phyloP scores from a whole-genome alignment of 768 basidiomycete species.

The Hypsizygus marmoreus region DNA sequence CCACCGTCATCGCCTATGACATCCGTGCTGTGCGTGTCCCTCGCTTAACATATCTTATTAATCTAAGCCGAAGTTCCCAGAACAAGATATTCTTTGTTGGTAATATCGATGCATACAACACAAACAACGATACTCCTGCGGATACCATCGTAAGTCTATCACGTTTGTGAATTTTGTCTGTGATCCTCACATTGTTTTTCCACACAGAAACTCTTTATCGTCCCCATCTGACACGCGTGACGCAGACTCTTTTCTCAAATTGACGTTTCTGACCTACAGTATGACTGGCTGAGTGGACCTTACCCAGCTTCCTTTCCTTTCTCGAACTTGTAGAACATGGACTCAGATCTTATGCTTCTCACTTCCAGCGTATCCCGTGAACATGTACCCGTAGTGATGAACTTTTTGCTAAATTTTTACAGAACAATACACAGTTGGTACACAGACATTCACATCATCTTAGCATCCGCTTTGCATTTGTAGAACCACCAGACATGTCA shows the following conservation, averaged over 20 bases:
- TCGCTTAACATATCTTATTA: not conserved
- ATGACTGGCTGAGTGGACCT: too few relatives aligned
- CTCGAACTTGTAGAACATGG: too few relatives aligned
- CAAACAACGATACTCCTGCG: conserved; percentile 27
- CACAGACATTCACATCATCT: too few relatives aligned
- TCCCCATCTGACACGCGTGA: conserved; percentile 6
- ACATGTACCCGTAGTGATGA: too few relatives aligned
- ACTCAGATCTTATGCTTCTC: too few relatives aligned
- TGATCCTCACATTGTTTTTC: not conserved
- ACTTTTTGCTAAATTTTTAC: too few relatives aligned
- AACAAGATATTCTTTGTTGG: conserved; percentile 47
- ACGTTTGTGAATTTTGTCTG: not conserved
- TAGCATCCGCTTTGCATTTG: not conserved
- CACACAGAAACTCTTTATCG: conserved; percentile 19
- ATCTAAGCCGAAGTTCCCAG: conserved; percentile 11
- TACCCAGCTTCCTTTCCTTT: too few relatives aligned
- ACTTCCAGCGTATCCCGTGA: too few relatives aligned
- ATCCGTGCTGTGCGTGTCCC: conserved; percentile 26
- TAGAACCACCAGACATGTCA: not conserved
- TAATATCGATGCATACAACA: conserved; percentile 42
- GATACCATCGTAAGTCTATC: conserved; percentile 34
- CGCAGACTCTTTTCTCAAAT: too few relatives aligned
- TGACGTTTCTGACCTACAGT: too few relatives aligned
- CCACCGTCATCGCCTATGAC: conserved; percentile 42
- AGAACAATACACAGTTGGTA: too few relatives aligned